Base-by-base conservation (phyloP, 768 basidiomycete species). In the Pleurotus tuber-regium region DNA sequence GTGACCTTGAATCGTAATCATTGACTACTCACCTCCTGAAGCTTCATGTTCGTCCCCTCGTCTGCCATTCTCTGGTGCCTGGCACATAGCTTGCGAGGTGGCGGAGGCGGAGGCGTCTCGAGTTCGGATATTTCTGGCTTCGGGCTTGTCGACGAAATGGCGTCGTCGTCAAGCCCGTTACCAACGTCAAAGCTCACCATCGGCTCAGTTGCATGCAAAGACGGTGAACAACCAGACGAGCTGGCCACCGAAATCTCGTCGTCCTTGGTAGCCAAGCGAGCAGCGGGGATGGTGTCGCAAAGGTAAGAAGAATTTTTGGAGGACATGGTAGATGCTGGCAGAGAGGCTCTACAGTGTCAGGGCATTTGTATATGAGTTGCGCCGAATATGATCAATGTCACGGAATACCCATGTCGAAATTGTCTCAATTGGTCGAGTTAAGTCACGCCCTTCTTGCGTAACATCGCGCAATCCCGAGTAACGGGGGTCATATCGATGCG, bases 61-160 rank as follows among this genome's bases (percentile, higher is more conserved):
- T 98, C 93, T 4, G 96, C 96, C 86, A 96, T 98, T 41, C 95
- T 80, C 71, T 95, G 91, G 69, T 98, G 96, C 26, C 95, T 72
- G 4, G 94, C 85, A 64, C 95, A 98, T 14, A 97, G 78, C 70
- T 92, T 96, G 41, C 90, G 73, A 11, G 79, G 63, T n/a, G 73
- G 71, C 10, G 44, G 63, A n/a, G 72, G 71, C 9, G 47, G 52
- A 51, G 59, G 60, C 25, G 59, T 29, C 24, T 49, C 55, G 48
- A 48, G 59, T 29, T 49, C 36, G 19, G 54, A 33, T 21, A 43
- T 12, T 31, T 44, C 52, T 23, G 66, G 62, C 50, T 72, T 40
- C 50, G 31, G 66, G 62, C 51, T 73, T 53, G 28, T 69, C 63
- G 77, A 63, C 10, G 70, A 72, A 16, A 74, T 58, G 29, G 72